These are phyloP conservation scores for Colletotrichum theobromicola DNA, from an alignment of 2,329 filamentous ascomycete genomes.

Conservation along the genomic window DNA sequence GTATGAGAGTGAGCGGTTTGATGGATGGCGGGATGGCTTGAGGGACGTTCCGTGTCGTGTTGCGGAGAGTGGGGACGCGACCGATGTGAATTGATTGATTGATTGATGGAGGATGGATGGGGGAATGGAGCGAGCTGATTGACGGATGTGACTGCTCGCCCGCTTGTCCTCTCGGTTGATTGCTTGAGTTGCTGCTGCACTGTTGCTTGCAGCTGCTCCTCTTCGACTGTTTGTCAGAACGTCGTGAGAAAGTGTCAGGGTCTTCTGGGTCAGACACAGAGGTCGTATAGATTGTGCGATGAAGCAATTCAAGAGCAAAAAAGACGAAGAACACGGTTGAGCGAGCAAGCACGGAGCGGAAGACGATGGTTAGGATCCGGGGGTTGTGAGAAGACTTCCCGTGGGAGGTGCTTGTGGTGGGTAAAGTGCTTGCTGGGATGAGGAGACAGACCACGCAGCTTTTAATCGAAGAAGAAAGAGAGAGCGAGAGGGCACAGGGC, in stretches of 20 bases:
- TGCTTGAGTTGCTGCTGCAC: not conserved
- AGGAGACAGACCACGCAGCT: constrained; percentile 4
- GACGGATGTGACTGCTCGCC: not conserved
- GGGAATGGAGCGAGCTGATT: not conserved
- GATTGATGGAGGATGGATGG: not conserved
- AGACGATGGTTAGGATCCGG: not conserved
- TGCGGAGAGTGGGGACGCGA: constrained; percentile 16
- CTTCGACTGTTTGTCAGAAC: not conserved
- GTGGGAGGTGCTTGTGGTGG: not conserved
- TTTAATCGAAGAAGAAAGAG: constrained; percentile 1
- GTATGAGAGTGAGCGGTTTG: not conserved
- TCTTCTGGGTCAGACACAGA: not conserved
- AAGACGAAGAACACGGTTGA: not conserved
- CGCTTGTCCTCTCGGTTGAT: not conserved
- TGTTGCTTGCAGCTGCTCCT: not conserved
- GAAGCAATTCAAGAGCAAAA: not conserved
- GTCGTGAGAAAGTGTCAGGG: not conserved
- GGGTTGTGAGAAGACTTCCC: not conserved
- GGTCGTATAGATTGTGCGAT: not conserved
- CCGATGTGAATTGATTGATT: constrained; percentile 3
- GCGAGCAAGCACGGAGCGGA: not conserved
- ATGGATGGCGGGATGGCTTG: not conserved
- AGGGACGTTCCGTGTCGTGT: constrained; percentile 16
- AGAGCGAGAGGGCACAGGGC: not conserved
- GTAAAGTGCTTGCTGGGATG: not conserved